Percentiles rank a stretch among this genome's conserved stretches.
phyloP scores from a whole-genome alignment of 1,139 yeast genomes.

The Scheffersomyces cryptocercus region DNA sequence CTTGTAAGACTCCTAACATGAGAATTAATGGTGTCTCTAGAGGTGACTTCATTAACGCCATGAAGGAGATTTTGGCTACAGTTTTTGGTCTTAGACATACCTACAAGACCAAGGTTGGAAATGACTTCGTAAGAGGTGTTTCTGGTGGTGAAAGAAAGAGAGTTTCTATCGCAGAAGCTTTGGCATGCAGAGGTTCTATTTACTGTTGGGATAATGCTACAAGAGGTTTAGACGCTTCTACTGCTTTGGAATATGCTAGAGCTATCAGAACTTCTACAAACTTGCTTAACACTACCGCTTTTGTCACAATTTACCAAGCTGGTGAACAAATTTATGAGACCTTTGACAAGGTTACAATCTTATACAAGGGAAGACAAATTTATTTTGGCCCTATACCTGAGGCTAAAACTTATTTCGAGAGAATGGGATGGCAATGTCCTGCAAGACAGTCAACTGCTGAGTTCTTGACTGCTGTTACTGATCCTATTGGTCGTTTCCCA shows the following conservation, averaged over 20 bases:
- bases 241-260: slow-evolving; percentile 65
- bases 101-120: slow-evolving; percentile 57
- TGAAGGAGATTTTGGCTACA: slow-evolving; percentile 54
- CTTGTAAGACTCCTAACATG: slow-evolving; percentile 58
- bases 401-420: slow-evolving; percentile 57
- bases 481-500: slow-evolving; percentile 49
- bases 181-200: slow-evolving; percentile 56
- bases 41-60: slow-evolving; percentile 45
- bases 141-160: slow-evolving; percentile 69
- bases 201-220: slow-evolving; percentile 81
- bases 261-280: slow-evolving; percentile 64
- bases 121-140: slow-evolving; percentile 62
- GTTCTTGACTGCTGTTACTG: slow-evolving; percentile 69
- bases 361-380: slow-evolving; percentile 60
- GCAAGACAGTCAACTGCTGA: slow-evolving; percentile 66
- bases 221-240: slow-evolving; percentile 74
- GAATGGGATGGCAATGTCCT: slow-evolving; percentile 64
- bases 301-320: slow-evolving; percentile 67
- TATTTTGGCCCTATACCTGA: slow-evolving; percentile 56
- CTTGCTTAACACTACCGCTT: slow-evolving; percentile 54
- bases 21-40: slow-evolving; percentile 52
- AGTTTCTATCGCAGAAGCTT: slow-evolving; percentile 64
- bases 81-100: slow-evolving; percentile 60
- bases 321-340: slow-evolving; percentile 64
- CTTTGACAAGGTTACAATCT: slow-evolving; percentile 64